A percentile compares a stretch with the other conserved stretches of the same genome.
Conservation (phyloP, 2,329 filamentous ascomycete species). For the Aspergillus eucalypticola region DNA sequence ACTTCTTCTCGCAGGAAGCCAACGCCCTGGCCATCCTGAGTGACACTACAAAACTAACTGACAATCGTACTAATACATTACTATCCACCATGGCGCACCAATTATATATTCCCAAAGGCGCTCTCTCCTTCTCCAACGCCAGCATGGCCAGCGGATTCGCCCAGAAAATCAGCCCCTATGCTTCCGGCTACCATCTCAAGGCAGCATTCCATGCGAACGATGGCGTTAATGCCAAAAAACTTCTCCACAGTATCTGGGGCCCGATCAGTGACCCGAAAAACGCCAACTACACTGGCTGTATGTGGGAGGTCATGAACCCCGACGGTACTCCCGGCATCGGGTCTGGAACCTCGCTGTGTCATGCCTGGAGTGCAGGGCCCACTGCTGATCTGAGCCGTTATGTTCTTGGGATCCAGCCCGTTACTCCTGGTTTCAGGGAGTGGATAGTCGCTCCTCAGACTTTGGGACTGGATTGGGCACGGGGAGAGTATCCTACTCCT, state of each 20-base stretch:
- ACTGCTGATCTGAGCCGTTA: conserved; percentile 34
- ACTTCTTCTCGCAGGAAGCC: conserved; percentile 18
- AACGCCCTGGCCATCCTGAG: conserved; percentile 17
- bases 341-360: conserved; percentile 32
- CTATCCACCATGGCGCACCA: conserved; percentile 12
- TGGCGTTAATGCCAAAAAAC: not conserved
- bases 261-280: conserved; percentile 13
- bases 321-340: conserved; percentile 21
- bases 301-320: conserved; percentile 11
- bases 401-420: conserved; percentile 30
- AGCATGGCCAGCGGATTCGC: conserved; percentile 12
- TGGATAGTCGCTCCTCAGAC: conserved; percentile 22
- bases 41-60: not conserved
- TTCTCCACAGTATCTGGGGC: conserved; percentile 15
- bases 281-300: conserved; percentile 19
- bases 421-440: conserved; percentile 20
- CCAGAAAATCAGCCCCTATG: conserved; percentile 14
- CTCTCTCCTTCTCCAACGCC: conserved; percentile 17
- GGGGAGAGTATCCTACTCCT: conserved; percentile 7
- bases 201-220: conserved; percentile 15
- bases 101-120: conserved; percentile 10
- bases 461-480: conserved; percentile 22
- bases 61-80: not conserved
- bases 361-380: conserved; percentile 37
- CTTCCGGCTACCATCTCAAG: conserved; percentile 17